Evolutionary conservation across 176 grass and related monocot species (phyloP).

Genomic region (Echinochloa phyllopogon): DNA sequence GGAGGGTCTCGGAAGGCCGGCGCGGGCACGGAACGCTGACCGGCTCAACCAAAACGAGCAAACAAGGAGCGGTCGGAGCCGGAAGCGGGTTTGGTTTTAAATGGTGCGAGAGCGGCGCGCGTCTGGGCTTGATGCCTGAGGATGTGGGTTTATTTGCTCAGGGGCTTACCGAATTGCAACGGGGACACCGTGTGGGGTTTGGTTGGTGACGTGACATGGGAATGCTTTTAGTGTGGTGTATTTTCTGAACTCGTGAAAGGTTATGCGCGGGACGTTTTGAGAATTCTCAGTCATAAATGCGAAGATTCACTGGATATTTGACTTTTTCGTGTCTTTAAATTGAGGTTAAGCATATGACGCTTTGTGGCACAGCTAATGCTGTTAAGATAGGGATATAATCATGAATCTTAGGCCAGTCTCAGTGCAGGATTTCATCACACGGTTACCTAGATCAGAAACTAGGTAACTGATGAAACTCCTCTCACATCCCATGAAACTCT

Average conservation of each 20-base stretch:
- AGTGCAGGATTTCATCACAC: no score
- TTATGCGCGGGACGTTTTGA: neutral
- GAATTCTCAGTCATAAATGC: neutral
- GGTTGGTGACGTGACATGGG: conserved; percentile 28
- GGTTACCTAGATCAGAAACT: no score
- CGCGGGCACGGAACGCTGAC: conserved; percentile 31
- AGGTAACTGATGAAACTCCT: no score
- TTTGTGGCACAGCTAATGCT: neutral
- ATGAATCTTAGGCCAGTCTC: no score
- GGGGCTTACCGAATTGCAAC: conserved; percentile 18
- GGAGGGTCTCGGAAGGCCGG: conserved; percentile 32
- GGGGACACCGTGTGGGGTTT: conserved; percentile 11
- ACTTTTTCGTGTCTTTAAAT: neutral
- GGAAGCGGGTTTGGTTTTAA: conserved; percentile 17
- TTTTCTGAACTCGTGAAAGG: neutral
- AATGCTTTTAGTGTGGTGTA: conserved; percentile 5
- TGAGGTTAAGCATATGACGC: neutral
- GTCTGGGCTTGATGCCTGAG: neutral
- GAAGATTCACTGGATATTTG: neutral
- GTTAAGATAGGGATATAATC: neutral
- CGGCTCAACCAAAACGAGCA: conserved; percentile 35
- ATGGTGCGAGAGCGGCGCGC: conserved; percentile 18
- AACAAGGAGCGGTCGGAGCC: neutral
- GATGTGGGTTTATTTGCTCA: neutral
- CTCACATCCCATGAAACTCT: no score